A percentile compares a stretch with the other conserved stretches of the same genome.
phyloP scores from a whole-genome alignment of 129 eudicot species.

The Logfia minima region DNA sequence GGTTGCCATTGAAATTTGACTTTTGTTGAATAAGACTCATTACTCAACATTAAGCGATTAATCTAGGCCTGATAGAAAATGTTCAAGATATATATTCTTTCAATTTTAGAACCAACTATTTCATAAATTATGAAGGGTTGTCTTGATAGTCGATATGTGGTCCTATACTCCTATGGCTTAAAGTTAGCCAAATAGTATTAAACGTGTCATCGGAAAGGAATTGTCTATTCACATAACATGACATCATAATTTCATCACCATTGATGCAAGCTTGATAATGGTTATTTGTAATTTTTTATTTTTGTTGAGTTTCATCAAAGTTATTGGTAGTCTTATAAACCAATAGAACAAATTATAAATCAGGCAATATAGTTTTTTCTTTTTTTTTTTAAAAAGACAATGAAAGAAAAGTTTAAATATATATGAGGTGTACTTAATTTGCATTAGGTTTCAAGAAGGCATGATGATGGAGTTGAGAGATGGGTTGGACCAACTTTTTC shows the following conservation, averaged over 20 bases:
- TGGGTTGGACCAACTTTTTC: constrained; percentile 49
- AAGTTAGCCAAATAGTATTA: constrained; percentile 20
- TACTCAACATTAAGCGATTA: not conserved
- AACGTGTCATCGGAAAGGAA: constrained; percentile 15
- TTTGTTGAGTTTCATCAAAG: not conserved
- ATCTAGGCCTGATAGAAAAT: not conserved
- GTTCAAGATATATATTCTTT: too few species aligned
- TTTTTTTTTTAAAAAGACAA: not conserved
- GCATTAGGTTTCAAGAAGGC: constrained; percentile 39
- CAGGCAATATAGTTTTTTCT: not conserved
- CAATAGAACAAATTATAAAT: not conserved
- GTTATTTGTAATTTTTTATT: not conserved
- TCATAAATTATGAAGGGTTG: not conserved
- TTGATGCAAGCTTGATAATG: not conserved
- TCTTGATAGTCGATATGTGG: constrained; percentile 20
- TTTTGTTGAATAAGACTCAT: constrained; percentile 26
- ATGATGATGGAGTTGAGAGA: constrained; percentile 55
- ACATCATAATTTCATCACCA: not conserved
- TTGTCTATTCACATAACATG: not conserved
- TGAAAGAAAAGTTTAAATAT: not conserved
- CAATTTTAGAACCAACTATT: not conserved
- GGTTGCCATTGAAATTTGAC: constrained; percentile 32
- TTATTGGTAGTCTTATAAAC: not conserved
- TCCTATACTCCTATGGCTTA: not conserved
- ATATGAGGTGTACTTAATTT: constrained; percentile 12